These are phyloP conservation scores for Scytalidium sp. DNA, from an alignment of 2,329 filamentous ascomycete genomes.

Conservation along the genomic window DNA sequence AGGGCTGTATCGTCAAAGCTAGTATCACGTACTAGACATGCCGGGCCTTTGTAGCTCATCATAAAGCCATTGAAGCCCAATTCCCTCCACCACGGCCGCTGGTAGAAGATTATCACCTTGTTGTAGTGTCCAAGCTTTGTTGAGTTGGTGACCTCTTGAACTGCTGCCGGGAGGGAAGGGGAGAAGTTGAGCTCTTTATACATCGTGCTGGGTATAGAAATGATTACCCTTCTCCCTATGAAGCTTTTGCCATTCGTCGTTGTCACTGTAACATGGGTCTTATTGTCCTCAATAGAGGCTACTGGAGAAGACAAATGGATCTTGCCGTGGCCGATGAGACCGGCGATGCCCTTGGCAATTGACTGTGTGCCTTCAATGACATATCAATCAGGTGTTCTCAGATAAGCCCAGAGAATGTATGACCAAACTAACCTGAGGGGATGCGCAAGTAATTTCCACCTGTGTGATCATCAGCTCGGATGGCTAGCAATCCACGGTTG, in stretches of 20 bases:
- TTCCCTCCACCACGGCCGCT: conserved; percentile 42
- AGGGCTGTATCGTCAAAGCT: conserved; percentile 24
- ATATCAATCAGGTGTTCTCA: no score
- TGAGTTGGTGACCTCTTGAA: conserved; percentile 22
- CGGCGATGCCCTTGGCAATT: conserved; percentile 29
- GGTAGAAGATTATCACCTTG: conserved; percentile 39
- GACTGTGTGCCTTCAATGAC: conserved; percentile 20
- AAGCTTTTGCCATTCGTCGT: conserved; percentile 1
- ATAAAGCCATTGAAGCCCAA: conserved; percentile 41
- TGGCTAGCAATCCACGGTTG: conserved; percentile 46
- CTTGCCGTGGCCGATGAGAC: conserved; percentile 24
- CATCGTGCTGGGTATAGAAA: conserved; percentile 44
- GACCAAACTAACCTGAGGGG: conserved; percentile 17
- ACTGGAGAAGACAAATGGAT: conserved; percentile 21
- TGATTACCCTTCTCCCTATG: conserved; percentile 41
- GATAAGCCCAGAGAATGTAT: no score
- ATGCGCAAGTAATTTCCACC: conserved; percentile 34
- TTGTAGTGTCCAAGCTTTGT: conserved; percentile 33
- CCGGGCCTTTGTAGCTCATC: conserved; percentile 43
- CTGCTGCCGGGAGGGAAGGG: conserved; percentile 26
- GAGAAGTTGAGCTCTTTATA: conserved; percentile 43
- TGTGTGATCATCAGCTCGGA: conserved; percentile 48
- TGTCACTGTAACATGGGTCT: conserved; percentile 4
- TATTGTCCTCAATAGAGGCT: conserved; percentile 7
- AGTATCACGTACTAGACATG: conserved; percentile 43